A percentile compares a stretch with the other conserved stretches of the same genome.
Evolutionary conservation across 805 yeast species (phyloP).

Genomic region (Candida succiphila): DNA sequence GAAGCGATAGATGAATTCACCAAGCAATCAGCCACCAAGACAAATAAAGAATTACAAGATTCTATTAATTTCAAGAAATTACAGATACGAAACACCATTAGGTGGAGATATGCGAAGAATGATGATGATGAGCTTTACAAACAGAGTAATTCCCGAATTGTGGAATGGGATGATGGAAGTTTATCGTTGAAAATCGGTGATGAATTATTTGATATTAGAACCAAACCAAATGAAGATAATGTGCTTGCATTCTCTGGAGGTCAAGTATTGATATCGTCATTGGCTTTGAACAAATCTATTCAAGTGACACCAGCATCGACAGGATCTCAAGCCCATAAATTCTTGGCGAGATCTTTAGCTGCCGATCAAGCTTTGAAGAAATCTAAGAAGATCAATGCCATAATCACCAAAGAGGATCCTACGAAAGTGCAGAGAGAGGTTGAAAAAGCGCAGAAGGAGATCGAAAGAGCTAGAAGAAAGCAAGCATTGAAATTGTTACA

Average conservation of each 20-base stretch:
- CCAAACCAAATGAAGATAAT: conserved; percentile 57
- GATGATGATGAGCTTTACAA: conserved; percentile 64
- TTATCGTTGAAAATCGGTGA: conserved; percentile 77
- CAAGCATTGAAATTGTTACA: conserved; percentile 39
- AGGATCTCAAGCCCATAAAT: conserved; percentile 71
- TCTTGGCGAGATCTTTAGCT: conserved; percentile 63
- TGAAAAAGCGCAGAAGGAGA: conserved; percentile 57
- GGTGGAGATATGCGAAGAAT: conserved; percentile 88
- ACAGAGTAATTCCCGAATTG: conserved; percentile 81
- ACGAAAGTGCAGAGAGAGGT: conserved; percentile 55
- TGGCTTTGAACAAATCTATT: conserved; percentile 52
- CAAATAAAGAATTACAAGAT: conserved; percentile 48
- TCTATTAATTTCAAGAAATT: conserved; percentile 21
- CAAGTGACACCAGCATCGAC: conserved; percentile 87
- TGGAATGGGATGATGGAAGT: conserved; percentile 93
- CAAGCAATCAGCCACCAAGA: conserved; percentile 25
- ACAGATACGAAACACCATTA: conserved; percentile 51
- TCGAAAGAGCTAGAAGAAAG: conserved; percentile 56
- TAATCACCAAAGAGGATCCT: conserved; percentile 54
- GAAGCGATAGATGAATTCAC: conserved; percentile 40
- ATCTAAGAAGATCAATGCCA: conserved; percentile 37
- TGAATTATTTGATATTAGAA: conserved; percentile 74
- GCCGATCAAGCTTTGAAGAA: conserved; percentile 33
- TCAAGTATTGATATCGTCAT: conserved; percentile 61
- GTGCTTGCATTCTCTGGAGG: conserved; percentile 64